Percentiles rank a stretch among this genome's conserved stretches.
Evolutionary conservation across 1,284 basidiomycete species (phyloP).

Genomic region (Heterobasidion parviporum): DNA sequence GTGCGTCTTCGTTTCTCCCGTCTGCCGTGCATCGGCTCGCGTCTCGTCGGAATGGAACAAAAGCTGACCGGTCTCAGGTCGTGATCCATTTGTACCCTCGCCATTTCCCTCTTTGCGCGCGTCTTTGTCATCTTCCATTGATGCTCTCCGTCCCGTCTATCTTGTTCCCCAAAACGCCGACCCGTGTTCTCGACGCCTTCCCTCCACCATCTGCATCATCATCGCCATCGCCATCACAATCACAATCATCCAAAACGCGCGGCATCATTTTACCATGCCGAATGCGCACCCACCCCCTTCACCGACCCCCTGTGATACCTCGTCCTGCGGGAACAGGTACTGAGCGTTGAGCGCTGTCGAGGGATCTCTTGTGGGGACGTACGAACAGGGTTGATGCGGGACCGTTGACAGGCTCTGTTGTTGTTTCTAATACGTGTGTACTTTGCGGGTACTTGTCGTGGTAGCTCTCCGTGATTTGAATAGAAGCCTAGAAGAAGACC

Average conservation of each 20-base stretch:
- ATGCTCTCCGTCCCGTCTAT: neutral
- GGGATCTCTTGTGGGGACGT: no score
- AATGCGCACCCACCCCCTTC: no score
- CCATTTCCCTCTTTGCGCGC: neutral
- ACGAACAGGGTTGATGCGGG: no score
- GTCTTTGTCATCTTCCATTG: neutral
- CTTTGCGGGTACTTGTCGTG: neutral
- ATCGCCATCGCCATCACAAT: no score
- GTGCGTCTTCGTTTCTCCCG: conserved; percentile 43
- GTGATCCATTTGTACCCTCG: conserved; percentile 24
- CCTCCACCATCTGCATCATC: neutral
- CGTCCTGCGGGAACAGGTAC: no score
- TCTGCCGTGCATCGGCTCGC: conserved; percentile 8
- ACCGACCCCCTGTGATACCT: no score
- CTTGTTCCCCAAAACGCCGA: neutral
- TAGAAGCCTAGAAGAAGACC: neutral
- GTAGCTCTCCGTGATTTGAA: neutral
- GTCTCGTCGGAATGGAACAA: conserved; percentile 20
- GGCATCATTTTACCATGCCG: no score
- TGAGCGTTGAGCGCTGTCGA: no score
- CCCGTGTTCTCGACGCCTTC: neutral
- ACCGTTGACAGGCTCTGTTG: no score
- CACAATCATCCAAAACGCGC: no score
- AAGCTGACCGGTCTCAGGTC: conserved; percentile 71
- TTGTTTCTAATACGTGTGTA: neutral